Evolutionary conservation across 2,329 filamentous ascomycete genomes (phyloP).

Genomic region (Ophiostoma montium): DNA sequence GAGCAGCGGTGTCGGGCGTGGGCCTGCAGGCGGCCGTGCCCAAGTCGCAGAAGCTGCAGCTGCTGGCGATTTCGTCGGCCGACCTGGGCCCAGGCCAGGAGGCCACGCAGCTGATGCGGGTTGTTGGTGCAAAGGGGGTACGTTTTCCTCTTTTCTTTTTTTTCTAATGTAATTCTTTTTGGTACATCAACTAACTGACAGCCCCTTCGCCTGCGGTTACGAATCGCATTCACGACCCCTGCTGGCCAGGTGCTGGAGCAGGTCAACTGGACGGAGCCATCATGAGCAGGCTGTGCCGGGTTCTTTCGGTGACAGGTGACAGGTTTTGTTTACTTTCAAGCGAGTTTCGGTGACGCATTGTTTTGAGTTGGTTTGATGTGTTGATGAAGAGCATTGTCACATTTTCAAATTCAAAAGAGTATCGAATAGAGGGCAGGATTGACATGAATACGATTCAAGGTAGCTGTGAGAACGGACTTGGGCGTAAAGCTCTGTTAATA

Average conservation of each 20-base stretch:
- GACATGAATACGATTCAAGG: no score
- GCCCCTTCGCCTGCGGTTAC: constrained; percentile 74
- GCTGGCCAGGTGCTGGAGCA: constrained; percentile 69
- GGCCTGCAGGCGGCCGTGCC: constrained; percentile 89
- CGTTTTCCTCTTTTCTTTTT: constrained; percentile 29
- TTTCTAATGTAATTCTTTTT: neutral
- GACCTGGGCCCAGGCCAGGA: constrained; percentile 67
- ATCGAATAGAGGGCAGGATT: no score
- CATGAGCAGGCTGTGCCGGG: constrained; percentile 11
- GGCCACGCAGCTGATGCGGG: constrained; percentile 81
- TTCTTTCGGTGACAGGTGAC: neutral
- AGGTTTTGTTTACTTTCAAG: neutral
- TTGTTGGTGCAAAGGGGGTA: constrained; percentile 77
- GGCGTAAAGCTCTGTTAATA: neutral
- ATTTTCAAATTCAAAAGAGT: no score
- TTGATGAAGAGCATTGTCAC: no score
- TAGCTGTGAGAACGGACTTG: neutral
- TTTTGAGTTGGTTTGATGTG: neutral
- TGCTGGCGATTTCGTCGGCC: constrained; percentile 74
- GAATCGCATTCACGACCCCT: constrained; percentile 65
- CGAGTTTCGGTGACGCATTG: neutral
- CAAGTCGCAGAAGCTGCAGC: constrained; percentile 85
- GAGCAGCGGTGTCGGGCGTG: constrained; percentile 54
- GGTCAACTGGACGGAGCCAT: constrained; percentile 89
- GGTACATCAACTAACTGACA: constrained; percentile 23